Conservation (phyloP, 257 asterid genomes). For the Sherardia arvensis region DNA sequence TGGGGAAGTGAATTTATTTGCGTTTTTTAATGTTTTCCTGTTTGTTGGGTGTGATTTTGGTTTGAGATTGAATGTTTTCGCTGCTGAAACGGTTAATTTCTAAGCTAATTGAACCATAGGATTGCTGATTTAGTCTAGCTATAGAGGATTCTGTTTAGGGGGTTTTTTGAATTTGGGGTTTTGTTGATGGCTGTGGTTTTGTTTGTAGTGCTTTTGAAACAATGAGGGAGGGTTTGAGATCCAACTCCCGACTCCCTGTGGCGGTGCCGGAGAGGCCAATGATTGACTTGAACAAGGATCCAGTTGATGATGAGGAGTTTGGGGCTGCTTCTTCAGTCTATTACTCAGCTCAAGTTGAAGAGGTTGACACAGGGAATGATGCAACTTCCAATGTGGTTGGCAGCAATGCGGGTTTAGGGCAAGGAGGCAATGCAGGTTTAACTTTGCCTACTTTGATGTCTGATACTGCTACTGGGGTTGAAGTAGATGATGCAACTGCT, state of each 20-base stretch:
- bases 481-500: not conserved
- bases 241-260: conserved; percentile 2
- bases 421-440: not conserved
- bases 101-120: not conserved
- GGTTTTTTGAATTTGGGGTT: not conserved
- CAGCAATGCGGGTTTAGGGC: not conserved
- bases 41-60: not conserved
- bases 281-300: conserved; percentile 29
- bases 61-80: not conserved
- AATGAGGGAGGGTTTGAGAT: conserved; percentile 27
- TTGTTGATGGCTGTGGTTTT: not conserved
- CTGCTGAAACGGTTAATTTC: not conserved
- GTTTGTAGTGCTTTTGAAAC: conserved; percentile 5
- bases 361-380: not conserved
- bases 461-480: not conserved
- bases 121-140: not conserved
- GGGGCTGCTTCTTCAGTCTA: conserved; percentile 9
- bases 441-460: conserved; percentile 8
- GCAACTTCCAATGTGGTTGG: conserved; percentile 1
- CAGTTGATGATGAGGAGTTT: conserved; percentile 16
- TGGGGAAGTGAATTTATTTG: not conserved
- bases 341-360: conserved; percentile 3
- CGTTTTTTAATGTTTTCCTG: too few species aligned
- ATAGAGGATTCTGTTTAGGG: not conserved
- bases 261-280: conserved; percentile 10